Base-by-base conservation (phyloP, 2,329 filamentous ascomycete genomes). In the Tolypocladium guangdongense region DNA sequence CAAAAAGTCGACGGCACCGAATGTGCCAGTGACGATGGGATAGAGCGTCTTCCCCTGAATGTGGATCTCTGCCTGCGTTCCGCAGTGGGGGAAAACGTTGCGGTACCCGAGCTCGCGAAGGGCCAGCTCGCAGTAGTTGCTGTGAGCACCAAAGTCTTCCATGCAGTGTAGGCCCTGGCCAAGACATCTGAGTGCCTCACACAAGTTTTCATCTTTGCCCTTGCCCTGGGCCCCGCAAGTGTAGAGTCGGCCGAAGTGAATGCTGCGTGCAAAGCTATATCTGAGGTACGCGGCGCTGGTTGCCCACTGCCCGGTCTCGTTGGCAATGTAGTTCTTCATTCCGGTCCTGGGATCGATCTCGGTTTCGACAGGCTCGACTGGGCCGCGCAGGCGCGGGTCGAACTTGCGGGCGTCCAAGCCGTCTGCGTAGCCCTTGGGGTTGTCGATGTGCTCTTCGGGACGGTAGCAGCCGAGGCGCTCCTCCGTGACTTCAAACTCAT, bases 261-360 rank as follows among this genome's bases (percentile, higher is more conserved):
- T 87, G 65, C 84, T 82, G 55, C 87, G 81, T 16, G 78, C 77
- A 57, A 93, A 76, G 61, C 87, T 90, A 70, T 82, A 88, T 60
- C 84, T 83, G 55, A 96, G 78, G 63, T 92, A 96, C 39, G 88
- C 91, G 8, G 88, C 76, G 58, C 90, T 96, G 22, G 93, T 99
- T 1, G 91, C 89, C 88, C 91, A 96, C 41, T 82, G 80, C 5
- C 90, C 89, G 16, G 73, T 75, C 67, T 97, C 92, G 63, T 96
- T 97, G 56, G 92, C 84, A 60, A 99, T 97, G 69, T 99, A 99
- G 68, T 97, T 97, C 71, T 97, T 99, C 92, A 99, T 96, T n/a
- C 91, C 91, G 1, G 88, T 93, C 7, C 79, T 73, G 36, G 73
- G 72, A 63, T 93, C 88, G 54, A 93, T 80, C 55, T 88, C 83